Evolutionary conservation across 768 basidiomycete species (phyloP), one percentile per base, ranked within the genome.

Genomic region (Tylopilus rubrobrunneus): DNA sequence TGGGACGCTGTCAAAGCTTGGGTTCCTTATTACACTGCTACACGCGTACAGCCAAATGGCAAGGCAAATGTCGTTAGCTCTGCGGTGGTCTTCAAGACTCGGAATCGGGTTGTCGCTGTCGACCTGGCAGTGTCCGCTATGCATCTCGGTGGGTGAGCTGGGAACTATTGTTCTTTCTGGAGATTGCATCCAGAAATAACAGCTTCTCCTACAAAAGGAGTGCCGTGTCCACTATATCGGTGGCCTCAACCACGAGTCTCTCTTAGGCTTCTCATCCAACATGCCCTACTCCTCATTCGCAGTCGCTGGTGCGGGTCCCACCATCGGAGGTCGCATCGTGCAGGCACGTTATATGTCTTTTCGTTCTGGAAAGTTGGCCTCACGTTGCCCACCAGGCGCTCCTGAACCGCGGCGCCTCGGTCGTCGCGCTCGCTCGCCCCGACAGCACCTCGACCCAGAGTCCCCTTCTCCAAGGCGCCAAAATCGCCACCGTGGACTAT

Each of bases 281-380:
- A 49, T 42, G 69, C 48, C 63, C 27, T 70, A 67, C 61, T 65
- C 34, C 34, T 34, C 34, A 12, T 34, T 34, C 34, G 34, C 34
- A 5, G 34, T 34, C 34, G 14, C 12, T 14, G 34, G 34, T 12
- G 34, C 34, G 4, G 34, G 34, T 34, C 34, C 34, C 34, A 34
- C 34, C 60, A 25, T 73, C 72, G 73, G 73, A 28, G 62, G 48
- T 23, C 71, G 66, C 14, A 72, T 73, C 49, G 68, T 66, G 11
- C 60, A 64, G 60, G 69, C 44, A 15, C 28, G 66, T 49, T 6
- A 7, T 19, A 17, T 48, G 33, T 25, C 36, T 33, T 27, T 2
- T 5, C 15, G 2, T 57, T 25, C 11, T 5, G 5, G 28, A 37
- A 36, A 5, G 36, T 3, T 21, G 28, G 17, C 21, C 52, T 39